A percentile compares a stretch with the other conserved stretches of the same genome.
These are phyloP conservation scores for Trichoderma gracile DNA, from an alignment of 2,329 filamentous ascomycete genomes.

Conservation along the genomic window DNA sequence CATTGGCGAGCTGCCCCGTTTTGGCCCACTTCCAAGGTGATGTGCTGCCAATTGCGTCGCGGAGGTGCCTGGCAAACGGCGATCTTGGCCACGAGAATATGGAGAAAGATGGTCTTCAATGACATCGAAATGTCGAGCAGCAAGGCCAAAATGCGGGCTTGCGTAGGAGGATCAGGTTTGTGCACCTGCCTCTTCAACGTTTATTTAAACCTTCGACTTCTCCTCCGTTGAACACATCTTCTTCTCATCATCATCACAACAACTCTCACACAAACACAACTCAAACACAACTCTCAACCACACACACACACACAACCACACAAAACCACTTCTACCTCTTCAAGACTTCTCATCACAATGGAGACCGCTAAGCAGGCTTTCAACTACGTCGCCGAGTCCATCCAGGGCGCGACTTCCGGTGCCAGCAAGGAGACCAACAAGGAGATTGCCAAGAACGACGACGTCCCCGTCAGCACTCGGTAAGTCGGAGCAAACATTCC, in stretches of 20 bases:
- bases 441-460: conserved; percentile 63
- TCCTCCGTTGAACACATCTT: not conserved
- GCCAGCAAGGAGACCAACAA: conserved; percentile 72
- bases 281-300: conserved; percentile 8
- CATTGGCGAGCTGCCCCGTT: not conserved
- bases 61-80: conserved; percentile 10
- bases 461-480: conserved; percentile 57
- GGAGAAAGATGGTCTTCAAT: not conserved
- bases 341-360: conserved; percentile 43
- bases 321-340: conserved; percentile 25
- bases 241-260: conserved; percentile 2
- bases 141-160: conserved; percentile 1
- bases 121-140: conserved; percentile 3
- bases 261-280: not conserved
- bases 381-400: conserved; percentile 69
- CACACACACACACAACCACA: conserved; percentile 18
- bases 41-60: conserved; percentile 18
- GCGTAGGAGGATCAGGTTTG: not conserved
- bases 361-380: conserved; percentile 59
- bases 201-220: conserved; percentile 27
- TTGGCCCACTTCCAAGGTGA: not conserved
- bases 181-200: not conserved
- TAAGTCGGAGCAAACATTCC: conserved; percentile 36
- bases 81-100: conserved; percentile 7
- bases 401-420: conserved; percentile 58